Evolutionary conservation across 768 basidiomycete species (phyloP), one percentile per base, ranked within the genome.

Genomic region (Butyriboletus loyo): DNA sequence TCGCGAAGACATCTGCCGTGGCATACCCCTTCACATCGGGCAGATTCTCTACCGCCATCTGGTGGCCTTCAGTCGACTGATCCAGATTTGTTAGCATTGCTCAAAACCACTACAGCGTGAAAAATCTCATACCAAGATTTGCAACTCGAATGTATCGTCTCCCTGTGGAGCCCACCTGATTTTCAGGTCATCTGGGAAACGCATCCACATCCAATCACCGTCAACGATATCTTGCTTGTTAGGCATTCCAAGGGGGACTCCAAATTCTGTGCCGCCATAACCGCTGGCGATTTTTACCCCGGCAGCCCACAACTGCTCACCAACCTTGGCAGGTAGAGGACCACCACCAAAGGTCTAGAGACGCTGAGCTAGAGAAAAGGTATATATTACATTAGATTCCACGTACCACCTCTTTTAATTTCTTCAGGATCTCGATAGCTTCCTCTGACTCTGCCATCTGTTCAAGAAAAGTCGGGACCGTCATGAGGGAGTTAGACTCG

Each of bases 1-100:
- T 70, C 1, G 69, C 52, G 15, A 81, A 63, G 2, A 80, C 39
- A 58, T 80, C 80, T 1, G 67, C 61, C 1, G 77, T 78, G 2
- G 75, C 66, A 41, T 77, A 79, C 11, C 72, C 76, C 21, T 66
- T 63, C 17, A 59, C 56, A 3, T 76, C 79, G 1, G 71, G 58
- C 2, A 74, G 45, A 55, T 80, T 80, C 40, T 69, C 52, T 10
- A 68, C 37, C 0, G 62, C 55, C 42, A 58, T 50, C 13, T 30
- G 21, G 22, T 41, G 46, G 2, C 14, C 0, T 15, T 48, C 42
- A 4, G 52, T 51, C 9, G 53, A 19, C 53, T 53, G 11, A 11
- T 13, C 13, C 2, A 17, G 5, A 1, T 14, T 14, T 6, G 25
- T 53, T 19, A 50, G 54, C 4, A 30, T 22, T 10, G 3, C 15